Evolutionary conservation across 2,329 filamentous ascomycete species (phyloP).

Genomic region (Talaromyces pinophilus): DNA sequence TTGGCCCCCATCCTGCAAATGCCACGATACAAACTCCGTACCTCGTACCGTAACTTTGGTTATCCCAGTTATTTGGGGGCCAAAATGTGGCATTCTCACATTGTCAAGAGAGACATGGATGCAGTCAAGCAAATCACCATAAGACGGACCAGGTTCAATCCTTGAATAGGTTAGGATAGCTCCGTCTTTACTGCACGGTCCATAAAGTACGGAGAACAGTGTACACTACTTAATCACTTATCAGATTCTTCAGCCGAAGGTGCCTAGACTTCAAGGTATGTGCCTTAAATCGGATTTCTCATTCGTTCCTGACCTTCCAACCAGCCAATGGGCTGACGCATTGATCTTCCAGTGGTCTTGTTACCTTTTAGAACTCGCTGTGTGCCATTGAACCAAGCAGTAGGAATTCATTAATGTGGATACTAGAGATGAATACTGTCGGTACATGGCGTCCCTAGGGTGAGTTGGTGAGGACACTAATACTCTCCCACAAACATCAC

Average conservation of each 20-base stretch:
- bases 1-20: conserved; percentile 7
- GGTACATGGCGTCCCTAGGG: neutral
- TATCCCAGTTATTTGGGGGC: neutral
- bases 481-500: neutral
- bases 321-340: neutral
- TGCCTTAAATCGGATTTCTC: neutral
- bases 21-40: neutral
- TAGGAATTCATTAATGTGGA: neutral
- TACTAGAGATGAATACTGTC: neutral
- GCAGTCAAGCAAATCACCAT: neutral
- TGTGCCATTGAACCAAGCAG: neutral
- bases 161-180: neutral
- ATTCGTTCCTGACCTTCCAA: neutral
- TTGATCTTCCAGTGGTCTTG: neutral
- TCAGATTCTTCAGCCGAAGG: neutral
- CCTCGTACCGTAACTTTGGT: conserved; percentile 7
- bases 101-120: neutral
- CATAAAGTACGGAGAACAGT: neutral
- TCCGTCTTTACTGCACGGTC: neutral
- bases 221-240: neutral
- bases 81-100: neutral
- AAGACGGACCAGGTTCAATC: neutral
- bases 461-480: neutral
- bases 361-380: neutral
- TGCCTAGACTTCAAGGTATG: neutral